A percentile compares a stretch with the other conserved stretches of the same genome.
Conservation (phyloP, 208 protist species). For the Wallacemonas sp. region DNA sequence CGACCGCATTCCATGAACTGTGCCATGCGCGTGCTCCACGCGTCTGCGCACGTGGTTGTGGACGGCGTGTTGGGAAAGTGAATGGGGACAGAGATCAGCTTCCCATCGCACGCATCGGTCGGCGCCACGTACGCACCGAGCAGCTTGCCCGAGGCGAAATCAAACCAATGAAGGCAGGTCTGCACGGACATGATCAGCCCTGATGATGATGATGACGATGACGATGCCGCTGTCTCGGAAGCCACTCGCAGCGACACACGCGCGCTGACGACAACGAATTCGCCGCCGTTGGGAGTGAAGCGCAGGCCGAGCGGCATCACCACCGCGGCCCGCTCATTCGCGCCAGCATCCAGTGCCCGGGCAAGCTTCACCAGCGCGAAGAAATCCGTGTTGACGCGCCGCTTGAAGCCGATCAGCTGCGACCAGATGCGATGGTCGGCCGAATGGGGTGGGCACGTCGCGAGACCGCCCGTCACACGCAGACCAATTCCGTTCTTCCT, state of each 20-base stretch:
- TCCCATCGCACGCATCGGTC: background rate
- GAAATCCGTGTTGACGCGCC: conserved; percentile 60
- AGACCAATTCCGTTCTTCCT: conserved; percentile 25
- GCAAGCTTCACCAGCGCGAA: conserved; percentile 38
- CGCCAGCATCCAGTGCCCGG: too few species aligned
- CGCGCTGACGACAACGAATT: conserved; percentile 49
- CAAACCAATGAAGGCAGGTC: conserved; percentile 42
- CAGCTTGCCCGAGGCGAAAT: conserved; percentile 43
- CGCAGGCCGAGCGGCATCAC: conserved; percentile 41
- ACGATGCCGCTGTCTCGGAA: background rate
- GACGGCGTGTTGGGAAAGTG: background rate
- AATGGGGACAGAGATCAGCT: background rate
- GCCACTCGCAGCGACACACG: conserved; percentile 14
- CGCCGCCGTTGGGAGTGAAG: conserved; percentile 39
- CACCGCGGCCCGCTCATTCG: conserved; percentile 14
- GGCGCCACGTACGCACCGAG: conserved; percentile 18
- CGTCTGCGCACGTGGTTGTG: background rate
- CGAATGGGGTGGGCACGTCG: conserved; percentile 24
- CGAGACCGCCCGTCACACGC: conserved; percentile 48
- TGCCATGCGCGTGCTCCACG: background rate
- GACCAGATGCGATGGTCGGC: conserved; percentile 40
- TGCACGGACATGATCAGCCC: conserved; percentile 17
- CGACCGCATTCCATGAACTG: background rate
- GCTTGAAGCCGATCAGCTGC: conserved; percentile 59
- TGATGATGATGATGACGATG: too few species aligned